A percentile compares a stretch with the other conserved stretches of the same genome.
These are phyloP conservation scores for Alloteropsis angusta DNA, from an alignment of 202 grass and related monocot genomes.

Conservation along the genomic window DNA sequence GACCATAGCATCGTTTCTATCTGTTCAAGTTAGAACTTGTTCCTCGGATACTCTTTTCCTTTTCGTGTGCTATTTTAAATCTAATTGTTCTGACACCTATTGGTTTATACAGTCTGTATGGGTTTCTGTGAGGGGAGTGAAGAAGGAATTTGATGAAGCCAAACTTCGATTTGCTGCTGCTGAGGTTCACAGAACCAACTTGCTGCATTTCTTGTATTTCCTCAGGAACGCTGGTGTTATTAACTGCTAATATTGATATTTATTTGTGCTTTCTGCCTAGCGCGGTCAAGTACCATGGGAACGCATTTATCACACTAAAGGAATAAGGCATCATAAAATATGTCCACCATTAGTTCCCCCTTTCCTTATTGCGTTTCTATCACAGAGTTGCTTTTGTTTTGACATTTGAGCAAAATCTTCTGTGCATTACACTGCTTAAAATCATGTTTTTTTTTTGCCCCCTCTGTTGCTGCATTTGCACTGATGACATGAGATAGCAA, in stretches of 20 bases:
- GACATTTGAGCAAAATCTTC: slow-evolving; percentile 6
- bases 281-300: background rate
- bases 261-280: background rate
- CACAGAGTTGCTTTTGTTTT: background rate
- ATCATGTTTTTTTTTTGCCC: background rate
- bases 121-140: slow-evolving; percentile 68
- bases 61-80: slow-evolving; percentile 22
- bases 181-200: slow-evolving; percentile 50
- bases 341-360: background rate
- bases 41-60: background rate
- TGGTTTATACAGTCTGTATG: slow-evolving; percentile 65
- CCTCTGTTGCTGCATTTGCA: background rate
- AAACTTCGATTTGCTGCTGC: slow-evolving; percentile 95
- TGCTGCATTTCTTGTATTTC: slow-evolving; percentile 5
- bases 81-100: slow-evolving; percentile 9
- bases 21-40: slow-evolving; percentile 62
- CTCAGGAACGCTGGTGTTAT: background rate
- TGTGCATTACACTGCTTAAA: background rate
- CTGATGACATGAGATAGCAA: slow-evolving; percentile 1
- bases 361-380: background rate
- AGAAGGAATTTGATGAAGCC: slow-evolving; percentile 90
- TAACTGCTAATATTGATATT: slow-evolving; percentile 7
- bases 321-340: background rate
- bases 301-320: slow-evolving; percentile 9
- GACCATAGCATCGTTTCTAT: slow-evolving; percentile 83